Evolutionary conservation across 257 asterid genomes (phyloP), one percentile per base, ranked within the genome.

Genomic region (Primulina eburnea): DNA sequence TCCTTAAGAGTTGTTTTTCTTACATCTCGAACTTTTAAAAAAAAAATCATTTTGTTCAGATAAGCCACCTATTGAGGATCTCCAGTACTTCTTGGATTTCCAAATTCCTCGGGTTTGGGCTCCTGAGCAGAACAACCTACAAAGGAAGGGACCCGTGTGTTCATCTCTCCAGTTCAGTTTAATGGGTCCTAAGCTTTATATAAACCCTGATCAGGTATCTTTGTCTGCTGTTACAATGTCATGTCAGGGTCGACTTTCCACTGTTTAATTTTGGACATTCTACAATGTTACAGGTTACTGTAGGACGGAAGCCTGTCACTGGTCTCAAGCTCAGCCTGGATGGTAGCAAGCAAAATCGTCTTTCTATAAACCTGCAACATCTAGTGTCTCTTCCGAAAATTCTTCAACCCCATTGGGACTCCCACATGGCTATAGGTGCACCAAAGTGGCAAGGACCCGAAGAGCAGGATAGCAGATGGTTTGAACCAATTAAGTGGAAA

Each of bases 381-480:
- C 84, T 94, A 0, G 91, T 94, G 40, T 94, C 99, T 33, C 96
- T 94, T 32, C 99, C 99, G 1, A 94, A 89, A 84, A 94, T 89
- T 61, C 96, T 94, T 50, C 97, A 91, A 66, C 99, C 99, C 43
- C 97, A 93, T 37, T 93, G 99, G 99, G 97, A 93, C 56, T 28
- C 97, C 0, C 99, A 93, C 84, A 69, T 93, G 81, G 96, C 99
- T 38, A 93, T 93, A 18, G 99, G 99, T 32, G 96, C 99, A 6
- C 99, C 99, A 7, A 87, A 79, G 78, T 93, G 96, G 99, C 94
- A 89, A 73, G 99, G 99, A 6, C 99, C 99, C 0, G 99, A 94
- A 71, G 99, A 94, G 83, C 99, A 94, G 74, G 99, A 94, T 70
- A 91, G 99, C 86, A 81, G 99, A 69, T 94, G 99, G 99, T 94